Evolutionary conservation across 345 rosid genomes (phyloP).

Genomic region (Pistacia integerrima): DNA sequence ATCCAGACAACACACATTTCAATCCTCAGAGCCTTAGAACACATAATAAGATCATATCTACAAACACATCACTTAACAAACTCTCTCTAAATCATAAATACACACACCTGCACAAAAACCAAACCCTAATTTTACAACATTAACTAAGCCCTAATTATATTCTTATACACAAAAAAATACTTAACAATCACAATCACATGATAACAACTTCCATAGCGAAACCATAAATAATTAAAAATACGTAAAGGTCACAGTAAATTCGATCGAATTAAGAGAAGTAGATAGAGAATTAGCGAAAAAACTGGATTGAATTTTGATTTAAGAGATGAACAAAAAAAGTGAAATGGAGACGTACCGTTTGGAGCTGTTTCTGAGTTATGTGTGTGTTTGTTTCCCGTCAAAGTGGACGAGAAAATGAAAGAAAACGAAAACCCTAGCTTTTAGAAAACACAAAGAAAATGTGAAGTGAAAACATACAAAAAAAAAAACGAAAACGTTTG

Average conservation of each 20-base stretch:
- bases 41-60: background rate
- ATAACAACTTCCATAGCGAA: constrained; percentile 18
- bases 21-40: constrained; percentile 2
- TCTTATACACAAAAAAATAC: constrained; percentile 9
- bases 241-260: background rate
- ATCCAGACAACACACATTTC: constrained; percentile 7
- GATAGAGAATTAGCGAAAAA: background rate
- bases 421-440: background rate
- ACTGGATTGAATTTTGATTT: background rate
- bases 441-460: background rate
- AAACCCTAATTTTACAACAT: constrained; percentile 16
- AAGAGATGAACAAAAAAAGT: background rate
- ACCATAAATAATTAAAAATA: background rate
- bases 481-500: background rate
- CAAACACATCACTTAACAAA: background rate
- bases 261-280: background rate
- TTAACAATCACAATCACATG: constrained; percentile 38
- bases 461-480: background rate
- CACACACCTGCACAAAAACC: constrained; percentile 2
- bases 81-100: background rate
- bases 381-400: constrained; percentile 11
- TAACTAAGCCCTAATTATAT: constrained; percentile 11
- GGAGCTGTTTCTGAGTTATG: constrained; percentile 10
- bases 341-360: constrained; percentile 29
- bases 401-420: constrained; percentile 8